phyloP scores from a whole-genome alignment of 805 yeast species.

The Kazachstania kunashirensis region DNA sequence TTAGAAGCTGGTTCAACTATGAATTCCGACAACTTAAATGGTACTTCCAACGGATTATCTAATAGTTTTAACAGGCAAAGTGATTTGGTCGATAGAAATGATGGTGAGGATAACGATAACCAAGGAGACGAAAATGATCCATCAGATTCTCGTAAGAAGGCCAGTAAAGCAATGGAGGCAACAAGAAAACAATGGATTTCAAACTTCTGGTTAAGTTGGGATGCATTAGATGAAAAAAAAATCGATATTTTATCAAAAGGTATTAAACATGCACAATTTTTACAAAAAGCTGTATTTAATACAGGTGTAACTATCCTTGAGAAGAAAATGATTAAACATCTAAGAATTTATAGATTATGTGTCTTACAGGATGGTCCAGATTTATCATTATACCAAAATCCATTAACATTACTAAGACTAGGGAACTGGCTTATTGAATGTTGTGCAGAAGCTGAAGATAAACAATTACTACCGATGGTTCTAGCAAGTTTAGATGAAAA shows the following conservation, averaged over 20 bases:
- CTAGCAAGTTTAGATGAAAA: conserved; percentile 70
- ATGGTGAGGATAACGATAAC: conserved; percentile 24
- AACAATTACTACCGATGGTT: conserved; percentile 64
- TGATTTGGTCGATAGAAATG: conserved; percentile 22
- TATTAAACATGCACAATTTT: conserved; percentile 67
- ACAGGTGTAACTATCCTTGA: conserved; percentile 89
- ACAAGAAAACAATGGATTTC: conserved; percentile 62
- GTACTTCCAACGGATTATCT: too few relatives aligned
- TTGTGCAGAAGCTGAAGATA: conserved; percentile 66
- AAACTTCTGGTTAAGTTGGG: conserved; percentile 66
- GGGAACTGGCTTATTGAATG: conserved; percentile 90
- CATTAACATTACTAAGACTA: conserved; percentile 69
- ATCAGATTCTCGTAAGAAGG: conserved; percentile 4
- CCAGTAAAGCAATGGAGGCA: conserved; percentile 27
- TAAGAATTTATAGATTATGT: conserved; percentile 73
- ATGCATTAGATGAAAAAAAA: conserved; percentile 42
- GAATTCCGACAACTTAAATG: neutral
- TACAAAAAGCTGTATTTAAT: conserved; percentile 74
- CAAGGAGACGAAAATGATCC: conserved; percentile 23
- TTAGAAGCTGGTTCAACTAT: conserved; percentile 50
- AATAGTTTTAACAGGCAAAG: too few relatives aligned
- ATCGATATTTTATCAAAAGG: conserved; percentile 37
- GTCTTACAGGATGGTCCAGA: conserved; percentile 87
- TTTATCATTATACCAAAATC: conserved; percentile 67
- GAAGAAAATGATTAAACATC: conserved; percentile 65